Percentiles rank a stretch among this genome's conserved stretches.
Evolutionary conservation across 1,284 basidiomycete genomes (phyloP).

Genomic region (Papiliotrema terrestris): DNA sequence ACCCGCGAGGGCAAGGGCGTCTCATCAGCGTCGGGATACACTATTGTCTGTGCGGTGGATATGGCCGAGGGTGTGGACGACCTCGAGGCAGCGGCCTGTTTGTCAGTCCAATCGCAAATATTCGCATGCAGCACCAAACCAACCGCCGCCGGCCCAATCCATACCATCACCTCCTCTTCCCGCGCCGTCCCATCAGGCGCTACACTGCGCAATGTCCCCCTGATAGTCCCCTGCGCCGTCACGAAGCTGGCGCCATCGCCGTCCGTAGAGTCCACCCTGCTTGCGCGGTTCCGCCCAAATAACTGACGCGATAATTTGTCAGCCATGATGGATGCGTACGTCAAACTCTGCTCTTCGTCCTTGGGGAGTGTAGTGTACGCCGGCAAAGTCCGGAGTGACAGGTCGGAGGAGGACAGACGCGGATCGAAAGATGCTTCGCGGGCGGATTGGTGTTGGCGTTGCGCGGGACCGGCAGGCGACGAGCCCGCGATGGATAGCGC

Average conservation of each 20-base stretch:
- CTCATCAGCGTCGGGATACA: background rate
- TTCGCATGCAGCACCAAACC: background rate
- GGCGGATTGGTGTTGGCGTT: no score
- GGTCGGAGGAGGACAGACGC: background rate
- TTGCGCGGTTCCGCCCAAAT: background rate
- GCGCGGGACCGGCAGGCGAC: no score
- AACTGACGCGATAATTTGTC: background rate
- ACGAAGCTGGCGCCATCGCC: background rate
- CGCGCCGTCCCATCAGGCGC: background rate
- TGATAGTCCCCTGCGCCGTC: no score
- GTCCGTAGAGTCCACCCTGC: background rate
- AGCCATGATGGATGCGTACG: background rate
- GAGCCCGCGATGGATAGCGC: no score
- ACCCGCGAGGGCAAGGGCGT: background rate
- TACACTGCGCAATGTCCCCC: background rate
- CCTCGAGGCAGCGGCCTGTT: no score
- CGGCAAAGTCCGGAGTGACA: background rate
- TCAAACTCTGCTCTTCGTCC: background rate
- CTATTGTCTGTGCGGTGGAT: background rate
- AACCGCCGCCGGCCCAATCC: background rate
- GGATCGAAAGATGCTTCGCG: background rate
- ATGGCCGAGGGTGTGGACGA: background rate
- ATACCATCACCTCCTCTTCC: background rate
- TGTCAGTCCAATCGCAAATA: no score
- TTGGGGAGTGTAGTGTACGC: background rate